Base-by-base conservation (phyloP, 768 basidiomycete species). In the Trametes punicea region DNA sequence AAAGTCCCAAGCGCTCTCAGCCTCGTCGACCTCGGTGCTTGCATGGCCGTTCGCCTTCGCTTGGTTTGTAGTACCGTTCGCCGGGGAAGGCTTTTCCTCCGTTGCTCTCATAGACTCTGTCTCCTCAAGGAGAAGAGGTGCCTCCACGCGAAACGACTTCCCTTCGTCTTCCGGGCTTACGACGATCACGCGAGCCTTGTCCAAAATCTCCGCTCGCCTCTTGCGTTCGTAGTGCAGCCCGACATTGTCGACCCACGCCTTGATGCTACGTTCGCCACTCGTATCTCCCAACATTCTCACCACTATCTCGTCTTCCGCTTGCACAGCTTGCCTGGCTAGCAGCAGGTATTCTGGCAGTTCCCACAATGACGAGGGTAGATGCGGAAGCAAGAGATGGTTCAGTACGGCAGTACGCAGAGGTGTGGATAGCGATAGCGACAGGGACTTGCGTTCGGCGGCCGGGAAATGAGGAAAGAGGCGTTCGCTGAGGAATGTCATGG, bases 201-300 rank as follows among this genome's bases (percentile, higher is more conserved):
- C 84, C 6, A 93, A 75, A 41, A 93, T 81, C 48, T 76, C 74
- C 30, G 80, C 71, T 13, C 93, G 78, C 63, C 92, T 71, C 62
- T 86, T 82, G 57, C 83, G 82, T 67, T 93, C 93, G 68, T 93
- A 96, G 69, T 92, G 89, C 2, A 76, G 71, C 16, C 81, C 79
- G 10, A 90, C 77, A 4, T 81, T 79, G 46, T 85, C 78, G 3
- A 79, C 80, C 90, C 93, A 96, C 6, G 70, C 64, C 64, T 81
- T 79, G 52, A 95, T 80, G 6, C 83, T 72, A 23, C 73, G 73
- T 41, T 85, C 82, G 5, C 71, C 70, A 11, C 61, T 52, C 20
- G 76, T 77, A 51, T 76, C 78, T 13, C 78, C 77, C 15, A 88
- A 72, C 55, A 85, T 62, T 13, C 68, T 68, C 13, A 79, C 63